Percentiles rank a stretch among this genome's conserved stretches.
Evolutionary conservation across 805 yeast species (phyloP).

Genomic region (Wickerhamiella azyma): DNA sequence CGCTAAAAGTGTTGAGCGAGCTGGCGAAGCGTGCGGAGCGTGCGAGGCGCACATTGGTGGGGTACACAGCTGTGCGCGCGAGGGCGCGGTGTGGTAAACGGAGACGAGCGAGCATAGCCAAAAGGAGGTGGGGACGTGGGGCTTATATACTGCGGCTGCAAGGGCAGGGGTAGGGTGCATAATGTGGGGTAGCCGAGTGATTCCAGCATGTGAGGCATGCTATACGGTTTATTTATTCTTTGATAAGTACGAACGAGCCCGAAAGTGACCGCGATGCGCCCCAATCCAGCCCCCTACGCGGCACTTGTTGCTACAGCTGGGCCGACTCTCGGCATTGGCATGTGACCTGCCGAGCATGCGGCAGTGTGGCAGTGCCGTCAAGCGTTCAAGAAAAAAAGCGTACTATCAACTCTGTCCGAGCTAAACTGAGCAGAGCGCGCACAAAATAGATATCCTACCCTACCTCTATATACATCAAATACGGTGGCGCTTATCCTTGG

Average conservation of each 20-base stretch:
- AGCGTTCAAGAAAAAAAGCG: too few species aligned
- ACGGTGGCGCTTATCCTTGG: slow-evolving; percentile 33
- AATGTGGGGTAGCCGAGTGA: background rate
- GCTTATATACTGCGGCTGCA: background rate
- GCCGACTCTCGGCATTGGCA: too few species aligned
- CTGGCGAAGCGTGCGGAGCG: slow-evolving; percentile 7
- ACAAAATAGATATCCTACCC: too few species aligned
- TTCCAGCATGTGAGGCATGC: background rate
- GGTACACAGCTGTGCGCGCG: background rate
- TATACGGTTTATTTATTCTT: too few species aligned
- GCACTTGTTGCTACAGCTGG: too few species aligned
- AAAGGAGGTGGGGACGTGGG: background rate
- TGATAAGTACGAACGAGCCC: too few species aligned
- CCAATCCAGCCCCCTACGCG: too few species aligned
- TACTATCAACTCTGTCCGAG: too few species aligned
- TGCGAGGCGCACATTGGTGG: background rate
- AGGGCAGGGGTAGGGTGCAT: background rate
- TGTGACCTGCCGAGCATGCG: too few species aligned
- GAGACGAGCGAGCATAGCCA: background rate
- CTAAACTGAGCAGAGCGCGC: too few species aligned
- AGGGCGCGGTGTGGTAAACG: background rate
- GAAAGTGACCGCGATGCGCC: too few species aligned
- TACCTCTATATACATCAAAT: slow-evolving; percentile 4
- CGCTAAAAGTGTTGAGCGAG: slow-evolving; percentile 26
- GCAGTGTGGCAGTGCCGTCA: too few species aligned